Percentiles rank a stretch among this genome's conserved stretches.
Conservation (phyloP, 2,329 filamentous ascomycete species). For the Talaromyces islandicus region DNA sequence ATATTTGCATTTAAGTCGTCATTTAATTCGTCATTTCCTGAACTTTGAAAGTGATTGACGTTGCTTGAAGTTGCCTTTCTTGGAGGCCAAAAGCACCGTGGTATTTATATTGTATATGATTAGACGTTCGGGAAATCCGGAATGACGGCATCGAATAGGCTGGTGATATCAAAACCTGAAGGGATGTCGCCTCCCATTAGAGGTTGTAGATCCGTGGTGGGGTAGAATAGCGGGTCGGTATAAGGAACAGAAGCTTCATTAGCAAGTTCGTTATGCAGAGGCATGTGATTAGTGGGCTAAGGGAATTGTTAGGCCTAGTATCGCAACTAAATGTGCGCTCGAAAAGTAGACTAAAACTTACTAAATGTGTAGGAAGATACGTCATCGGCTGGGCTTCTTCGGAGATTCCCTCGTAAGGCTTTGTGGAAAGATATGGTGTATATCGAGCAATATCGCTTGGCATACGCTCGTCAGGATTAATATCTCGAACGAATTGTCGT, state of each 20-base stretch:
- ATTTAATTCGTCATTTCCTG: neutral
- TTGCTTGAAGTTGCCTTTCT: no score
- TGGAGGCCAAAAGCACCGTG: neutral
- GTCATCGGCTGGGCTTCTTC: neutral
- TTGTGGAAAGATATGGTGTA: neutral
- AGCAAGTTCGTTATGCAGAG: neutral
- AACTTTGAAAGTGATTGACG: neutral
- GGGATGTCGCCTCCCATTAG: constrained; percentile 9
- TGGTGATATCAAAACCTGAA: constrained; percentile 12
- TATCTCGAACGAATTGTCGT: constrained; percentile 30
- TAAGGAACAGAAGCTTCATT: neutral
- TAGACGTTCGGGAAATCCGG: constrained; percentile 8
- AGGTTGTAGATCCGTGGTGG: constrained; percentile 10
- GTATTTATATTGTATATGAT: neutral
- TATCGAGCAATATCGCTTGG: neutral
- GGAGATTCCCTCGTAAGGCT: neutral
- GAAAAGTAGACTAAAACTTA: neutral
- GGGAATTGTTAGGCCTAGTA: neutral
- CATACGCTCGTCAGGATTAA: constrained; percentile 1
- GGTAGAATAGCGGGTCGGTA: constrained; percentile 12
- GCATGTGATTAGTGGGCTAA: neutral
- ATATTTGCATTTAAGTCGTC: neutral
- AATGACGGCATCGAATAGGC: constrained; percentile 11
- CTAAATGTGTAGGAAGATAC: constrained; percentile 1
- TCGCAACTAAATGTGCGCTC: neutral